Evolutionary conservation across 2,329 filamentous ascomycete genomes (phyloP).

Genomic region (Colletotrichum sp.): DNA sequence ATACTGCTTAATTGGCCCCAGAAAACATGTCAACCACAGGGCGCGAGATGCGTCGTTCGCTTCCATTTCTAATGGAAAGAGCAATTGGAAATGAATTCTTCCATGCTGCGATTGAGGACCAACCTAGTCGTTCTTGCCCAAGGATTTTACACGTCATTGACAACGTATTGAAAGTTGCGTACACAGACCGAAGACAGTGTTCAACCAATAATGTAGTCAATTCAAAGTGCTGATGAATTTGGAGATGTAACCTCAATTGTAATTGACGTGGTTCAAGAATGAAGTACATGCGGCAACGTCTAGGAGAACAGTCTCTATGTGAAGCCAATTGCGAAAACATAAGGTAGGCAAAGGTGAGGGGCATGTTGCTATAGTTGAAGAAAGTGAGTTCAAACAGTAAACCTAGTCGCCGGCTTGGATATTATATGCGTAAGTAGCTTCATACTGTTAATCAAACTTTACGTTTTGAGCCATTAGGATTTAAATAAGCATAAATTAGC

Average conservation of each 20-base stretch:
- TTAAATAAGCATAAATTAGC: background rate
- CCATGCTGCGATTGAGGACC: accelerated
- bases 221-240: background rate
- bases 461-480: background rate
- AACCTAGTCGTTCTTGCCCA: background rate
- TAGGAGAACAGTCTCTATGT: background rate
- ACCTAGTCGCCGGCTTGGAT: background rate
- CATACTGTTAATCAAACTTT: accelerated
- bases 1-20: background rate
- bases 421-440: background rate
- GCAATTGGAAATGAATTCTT: background rate
- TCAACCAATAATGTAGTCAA: background rate
- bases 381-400: background rate
- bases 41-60: background rate
- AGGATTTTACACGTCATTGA: background rate
- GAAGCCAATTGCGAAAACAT: background rate
- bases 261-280: no score
- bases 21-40: background rate
- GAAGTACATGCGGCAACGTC: no score
- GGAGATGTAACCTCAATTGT: background rate
- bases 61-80: background rate
- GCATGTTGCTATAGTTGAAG: background rate
- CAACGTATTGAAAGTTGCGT: background rate
- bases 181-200: background rate
- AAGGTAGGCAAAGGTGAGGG: background rate